Evolutionary conservation across 805 yeast species (phyloP), one percentile per base, ranked within the genome.

Genomic region (Ogataea sp.): DNA sequence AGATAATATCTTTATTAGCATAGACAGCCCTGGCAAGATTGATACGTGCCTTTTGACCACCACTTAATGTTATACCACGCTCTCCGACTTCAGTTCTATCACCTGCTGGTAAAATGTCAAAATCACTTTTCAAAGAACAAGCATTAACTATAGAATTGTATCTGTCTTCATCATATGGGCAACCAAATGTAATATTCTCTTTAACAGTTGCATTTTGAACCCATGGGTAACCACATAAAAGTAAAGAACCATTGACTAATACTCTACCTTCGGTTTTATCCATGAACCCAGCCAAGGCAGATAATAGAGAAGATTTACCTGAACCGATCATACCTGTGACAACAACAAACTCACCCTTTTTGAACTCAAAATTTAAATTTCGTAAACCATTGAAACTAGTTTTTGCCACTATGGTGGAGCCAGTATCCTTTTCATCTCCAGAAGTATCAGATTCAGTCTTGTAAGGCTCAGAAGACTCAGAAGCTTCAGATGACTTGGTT

Each of bases 41-140:
- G 39, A 84, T 73, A 56, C 95, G 71, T 1, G 94, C 90, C 65
- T 85, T 85, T 58, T 85, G 95, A 37, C 95, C 95, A 43, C 95
- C 95, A 4, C 90, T 81, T 28, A 85, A 59, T 2, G 89, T 83
- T 38, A 85, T 80, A 48, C 95, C 95, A 53, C 86, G 70, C 56
- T 85, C 95, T 44, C 95, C 95, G 48, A 85, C 83, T 57, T 82
- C 84, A 1, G 94, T 83, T 38, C 56, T 51, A 53, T 86, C 95
- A 30, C 90, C 90, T n/a, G 80, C 86, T 10, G 84, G 84, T 24
- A 86, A 61, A 33, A 74, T 66, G 4, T 73, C 74, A 44, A 85
- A 65, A 57, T 85, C 95, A 38, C 73, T 75, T 34, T 68, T 67
- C 40, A 85, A 61, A 0, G 88, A 77, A 61, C 94, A 85, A 3